Percentiles rank a stretch among this genome's conserved stretches.
Evolutionary conservation across 179 eudicot species (phyloP).

Genomic region (Beta corolliflora): DNA sequence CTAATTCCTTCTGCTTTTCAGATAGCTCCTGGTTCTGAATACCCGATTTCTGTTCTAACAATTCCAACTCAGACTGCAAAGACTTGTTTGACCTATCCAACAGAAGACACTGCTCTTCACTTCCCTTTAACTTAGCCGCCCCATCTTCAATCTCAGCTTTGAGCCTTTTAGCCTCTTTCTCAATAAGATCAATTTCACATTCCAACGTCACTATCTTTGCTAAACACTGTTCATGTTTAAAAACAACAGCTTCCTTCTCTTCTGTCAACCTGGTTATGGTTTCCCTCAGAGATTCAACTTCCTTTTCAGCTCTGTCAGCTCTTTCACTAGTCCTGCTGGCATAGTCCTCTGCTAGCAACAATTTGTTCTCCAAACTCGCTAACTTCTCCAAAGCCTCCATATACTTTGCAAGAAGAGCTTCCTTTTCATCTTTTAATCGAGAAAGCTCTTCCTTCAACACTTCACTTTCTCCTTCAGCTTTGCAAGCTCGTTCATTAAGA

Average conservation of each 20-base stretch:
- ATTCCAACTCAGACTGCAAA: slow-evolving; percentile 63
- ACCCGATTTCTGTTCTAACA: slow-evolving; percentile 56
- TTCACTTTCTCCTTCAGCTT: slow-evolving; percentile 58
- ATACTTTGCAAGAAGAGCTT: slow-evolving; percentile 58
- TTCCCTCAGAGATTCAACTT: slow-evolving; percentile 64
- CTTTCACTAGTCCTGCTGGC: slow-evolving; percentile 49
- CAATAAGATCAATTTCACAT: slow-evolving; percentile 42
- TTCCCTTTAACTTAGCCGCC: slow-evolving; percentile 61
- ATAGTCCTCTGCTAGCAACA: slow-evolving; percentile 64
- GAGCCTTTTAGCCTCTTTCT: slow-evolving; percentile 64
- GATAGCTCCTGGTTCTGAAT: slow-evolving; percentile 66
- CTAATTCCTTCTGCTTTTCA: slow-evolving; percentile 88
- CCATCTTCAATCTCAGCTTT: slow-evolving; percentile 63
- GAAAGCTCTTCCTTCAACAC: slow-evolving; percentile 53
- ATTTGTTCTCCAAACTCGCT: slow-evolving; percentile 64
- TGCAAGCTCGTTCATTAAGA: slow-evolving; percentile 47
- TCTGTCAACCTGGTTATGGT: slow-evolving; percentile 51
- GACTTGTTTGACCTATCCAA: slow-evolving; percentile 71
- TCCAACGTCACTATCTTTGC: slow-evolving; percentile 68
- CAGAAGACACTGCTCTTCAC: slow-evolving; percentile 65
- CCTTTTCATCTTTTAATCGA: slow-evolving; percentile 56
- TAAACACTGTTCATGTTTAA: slow-evolving; percentile 60
- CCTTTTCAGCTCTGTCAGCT: slow-evolving; percentile 74
- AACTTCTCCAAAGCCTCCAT: slow-evolving; percentile 65
- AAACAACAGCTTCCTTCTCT: slow-evolving; percentile 68